Percentiles rank a stretch among this genome's conserved stretches.
These are phyloP conservation scores for Sarcodon aspratus DNA, from an alignment of 768 basidiomycete genomes.

Conservation along the genomic window DNA sequence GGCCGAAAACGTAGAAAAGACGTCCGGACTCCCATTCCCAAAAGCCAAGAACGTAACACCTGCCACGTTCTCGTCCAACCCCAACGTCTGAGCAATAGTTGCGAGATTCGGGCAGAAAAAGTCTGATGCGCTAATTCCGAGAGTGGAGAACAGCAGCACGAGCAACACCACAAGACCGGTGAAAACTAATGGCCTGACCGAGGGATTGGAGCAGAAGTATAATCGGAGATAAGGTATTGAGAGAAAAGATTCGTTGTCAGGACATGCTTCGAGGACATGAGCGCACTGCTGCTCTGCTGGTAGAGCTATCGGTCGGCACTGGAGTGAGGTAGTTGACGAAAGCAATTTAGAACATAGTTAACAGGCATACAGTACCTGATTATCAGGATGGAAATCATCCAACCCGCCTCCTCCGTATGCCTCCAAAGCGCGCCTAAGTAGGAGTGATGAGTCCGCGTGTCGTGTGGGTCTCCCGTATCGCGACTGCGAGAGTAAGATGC, in stretches of 20 bases:
- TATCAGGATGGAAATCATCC: background rate
- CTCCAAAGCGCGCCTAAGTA: background rate
- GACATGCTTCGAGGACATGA: constrained; percentile 51
- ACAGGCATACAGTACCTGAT: background rate
- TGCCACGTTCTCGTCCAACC: constrained; percentile 86
- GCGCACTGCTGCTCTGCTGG: constrained; percentile 47
- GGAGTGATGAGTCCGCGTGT: background rate
- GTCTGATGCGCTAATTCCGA: constrained; percentile 91
- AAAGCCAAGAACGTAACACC: constrained; percentile 97
- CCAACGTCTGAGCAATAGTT: constrained; percentile 76
- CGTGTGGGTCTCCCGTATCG: constrained; percentile 11
- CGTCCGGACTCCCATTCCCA: constrained; percentile 93
- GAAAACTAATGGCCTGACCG: constrained; percentile 52
- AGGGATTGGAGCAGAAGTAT: constrained; percentile 57
- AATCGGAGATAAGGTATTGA: constrained; percentile 54
- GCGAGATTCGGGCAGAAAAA: constrained; percentile 97
- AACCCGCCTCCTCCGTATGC: background rate
- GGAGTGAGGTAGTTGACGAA: background rate
- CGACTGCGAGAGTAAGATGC: constrained; percentile 44
- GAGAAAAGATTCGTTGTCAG: constrained; percentile 49
- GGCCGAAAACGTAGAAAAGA: constrained; percentile 93
- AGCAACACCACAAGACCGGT: constrained; percentile 64
- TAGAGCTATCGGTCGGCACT: constrained; percentile 61
- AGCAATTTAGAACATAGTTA: constrained; percentile 4
- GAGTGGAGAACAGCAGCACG: constrained; percentile 87